Evolutionary conservation across 352 stramenopile species (phyloP).

Genomic region (Globisporangium paroecandrum): DNA sequence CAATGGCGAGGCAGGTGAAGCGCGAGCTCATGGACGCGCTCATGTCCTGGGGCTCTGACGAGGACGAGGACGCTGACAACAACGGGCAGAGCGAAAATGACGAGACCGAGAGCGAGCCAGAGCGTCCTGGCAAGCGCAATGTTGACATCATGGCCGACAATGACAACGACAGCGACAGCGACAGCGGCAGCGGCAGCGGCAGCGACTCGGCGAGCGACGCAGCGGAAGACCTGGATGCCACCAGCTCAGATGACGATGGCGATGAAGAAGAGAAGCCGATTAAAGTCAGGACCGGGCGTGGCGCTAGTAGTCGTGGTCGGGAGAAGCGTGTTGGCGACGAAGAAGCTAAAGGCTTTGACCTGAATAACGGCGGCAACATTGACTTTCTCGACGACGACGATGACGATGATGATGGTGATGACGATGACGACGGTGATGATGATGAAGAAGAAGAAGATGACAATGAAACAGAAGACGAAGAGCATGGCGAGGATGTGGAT

Average conservation of each 20-base stretch:
- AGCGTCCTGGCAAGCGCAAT: not conserved
- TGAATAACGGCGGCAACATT: not conserved
- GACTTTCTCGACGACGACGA: slow-evolving; percentile 6
- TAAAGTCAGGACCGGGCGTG: not conserved
- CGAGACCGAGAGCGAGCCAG: slow-evolving; percentile 28
- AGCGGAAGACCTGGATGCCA: slow-evolving; percentile 12
- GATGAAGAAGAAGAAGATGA: slow-evolving; percentile 3
- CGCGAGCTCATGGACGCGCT: slow-evolving; percentile 12
- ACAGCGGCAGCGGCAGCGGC: not conserved
- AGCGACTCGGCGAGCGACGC: slow-evolving; percentile 18
- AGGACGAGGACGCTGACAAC: not conserved
- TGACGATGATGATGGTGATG: slow-evolving; percentile 13
- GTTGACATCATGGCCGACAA: not conserved
- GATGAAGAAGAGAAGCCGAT: slow-evolving; percentile 4
- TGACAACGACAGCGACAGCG: too few species aligned
- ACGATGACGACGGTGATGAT: slow-evolving; percentile 7
- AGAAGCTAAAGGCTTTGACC: slow-evolving; percentile 1
- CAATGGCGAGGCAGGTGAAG: not conserved
- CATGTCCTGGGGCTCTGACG: not conserved
- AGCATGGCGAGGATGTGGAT: slow-evolving; percentile 9
- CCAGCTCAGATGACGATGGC: slow-evolving; percentile 11
- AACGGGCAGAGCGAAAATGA: slow-evolving; percentile 11
- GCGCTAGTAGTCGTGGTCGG: not conserved
- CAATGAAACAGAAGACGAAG: slow-evolving; percentile 13
- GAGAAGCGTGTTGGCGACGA: not conserved